Percentiles rank a stretch among this genome's conserved stretches.
These are phyloP conservation scores for Leishmania gerbilli DNA, from an alignment of 208 protist genomes.

Conservation along the genomic window DNA sequence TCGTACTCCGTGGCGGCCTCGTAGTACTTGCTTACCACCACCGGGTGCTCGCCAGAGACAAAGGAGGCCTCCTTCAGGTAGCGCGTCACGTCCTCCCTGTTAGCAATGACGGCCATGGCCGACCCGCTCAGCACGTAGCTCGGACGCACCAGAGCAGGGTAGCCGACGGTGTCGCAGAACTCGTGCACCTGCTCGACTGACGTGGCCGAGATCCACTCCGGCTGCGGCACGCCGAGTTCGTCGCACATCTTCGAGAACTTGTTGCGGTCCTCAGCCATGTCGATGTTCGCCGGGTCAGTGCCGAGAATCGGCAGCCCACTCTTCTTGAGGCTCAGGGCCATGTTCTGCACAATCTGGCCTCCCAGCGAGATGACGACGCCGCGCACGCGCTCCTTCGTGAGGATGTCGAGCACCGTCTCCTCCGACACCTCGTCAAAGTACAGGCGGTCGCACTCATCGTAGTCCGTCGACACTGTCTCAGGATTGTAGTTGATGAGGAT, in stretches of 20 bases:
- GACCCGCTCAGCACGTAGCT: slow-evolving; percentile 98
- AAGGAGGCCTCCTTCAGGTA: slow-evolving; percentile 94
- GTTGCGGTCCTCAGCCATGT: slow-evolving; percentile 97
- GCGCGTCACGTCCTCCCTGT: slow-evolving; percentile 87
- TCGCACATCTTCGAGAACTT: slow-evolving; percentile 95
- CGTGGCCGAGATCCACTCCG: slow-evolving; percentile 95
- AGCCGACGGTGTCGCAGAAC: slow-evolving; percentile 93
- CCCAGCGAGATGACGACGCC: slow-evolving; percentile 97
- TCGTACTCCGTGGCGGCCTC: slow-evolving; percentile 98
- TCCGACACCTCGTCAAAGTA: slow-evolving; percentile 99
- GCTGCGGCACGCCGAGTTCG: slow-evolving; percentile 95
- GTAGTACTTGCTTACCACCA: slow-evolving; percentile 98
- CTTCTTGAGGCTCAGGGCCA: slow-evolving; percentile 93
- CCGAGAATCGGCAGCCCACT: slow-evolving; percentile 94
- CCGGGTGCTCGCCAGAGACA: slow-evolving; percentile 91
- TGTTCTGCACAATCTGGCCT: slow-evolving; percentile 98
- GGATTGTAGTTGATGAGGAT: slow-evolving; percentile 99
- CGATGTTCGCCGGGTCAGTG: slow-evolving; percentile 96
- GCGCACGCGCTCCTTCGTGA: slow-evolving; percentile 90
- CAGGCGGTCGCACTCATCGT: slow-evolving; percentile 97
- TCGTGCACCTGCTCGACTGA: slow-evolving; percentile 87
- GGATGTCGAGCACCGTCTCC: slow-evolving; percentile 97
- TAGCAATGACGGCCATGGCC: slow-evolving; percentile 97
- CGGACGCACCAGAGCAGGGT: slow-evolving; percentile 95
- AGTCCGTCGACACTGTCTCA: slow-evolving; percentile 98